These are phyloP conservation scores for Kwoniella newhampshirensis DNA, from an alignment of 768 basidiomycete species.

Conservation along the genomic window DNA sequence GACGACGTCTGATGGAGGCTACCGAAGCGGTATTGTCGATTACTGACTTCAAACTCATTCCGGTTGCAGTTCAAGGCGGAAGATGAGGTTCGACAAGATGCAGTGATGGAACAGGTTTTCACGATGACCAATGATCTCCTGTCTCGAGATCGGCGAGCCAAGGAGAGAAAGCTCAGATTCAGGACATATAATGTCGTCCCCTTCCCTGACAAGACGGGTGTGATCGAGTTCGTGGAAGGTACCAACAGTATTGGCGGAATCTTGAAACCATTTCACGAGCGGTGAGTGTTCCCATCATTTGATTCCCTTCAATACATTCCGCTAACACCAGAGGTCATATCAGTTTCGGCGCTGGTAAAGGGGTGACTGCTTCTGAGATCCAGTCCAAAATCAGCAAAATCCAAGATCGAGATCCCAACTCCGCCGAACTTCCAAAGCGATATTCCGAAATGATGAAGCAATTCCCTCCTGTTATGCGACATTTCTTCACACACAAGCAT, in stretches of 20 bases:
- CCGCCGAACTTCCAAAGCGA: conserved; percentile 26
- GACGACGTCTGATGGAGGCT: background rate
- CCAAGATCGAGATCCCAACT: conserved; percentile 35
- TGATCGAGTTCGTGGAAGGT: conserved; percentile 86
- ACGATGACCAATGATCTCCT: conserved; percentile 80
- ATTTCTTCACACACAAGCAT: conserved; percentile 88
- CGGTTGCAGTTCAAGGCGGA: conserved; percentile 78
- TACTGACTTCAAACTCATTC: background rate
- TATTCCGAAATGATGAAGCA: conserved; percentile 56
- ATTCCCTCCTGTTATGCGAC: conserved; percentile 84
- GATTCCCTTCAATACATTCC: background rate
- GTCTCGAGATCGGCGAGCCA: conserved; percentile 69
- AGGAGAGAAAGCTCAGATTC: conserved; percentile 68
- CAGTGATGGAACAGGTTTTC: conserved; percentile 99
- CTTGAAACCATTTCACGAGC: conserved; percentile 65
- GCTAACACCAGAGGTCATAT: background rate
- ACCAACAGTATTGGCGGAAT: conserved; percentile 67
- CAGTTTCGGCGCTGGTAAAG: conserved; percentile 67
- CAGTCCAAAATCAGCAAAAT: conserved; percentile 47
- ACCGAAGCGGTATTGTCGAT: no score
- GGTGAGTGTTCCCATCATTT: conserved; percentile 55
- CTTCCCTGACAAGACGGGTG: conserved; percentile 71
- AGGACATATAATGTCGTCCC: conserved; percentile 88
- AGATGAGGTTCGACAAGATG: conserved; percentile 94
- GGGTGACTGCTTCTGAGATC: conserved; percentile 56